phyloP scores from a whole-genome alignment of 78 protist species.

The Guillardia theta region DNA sequence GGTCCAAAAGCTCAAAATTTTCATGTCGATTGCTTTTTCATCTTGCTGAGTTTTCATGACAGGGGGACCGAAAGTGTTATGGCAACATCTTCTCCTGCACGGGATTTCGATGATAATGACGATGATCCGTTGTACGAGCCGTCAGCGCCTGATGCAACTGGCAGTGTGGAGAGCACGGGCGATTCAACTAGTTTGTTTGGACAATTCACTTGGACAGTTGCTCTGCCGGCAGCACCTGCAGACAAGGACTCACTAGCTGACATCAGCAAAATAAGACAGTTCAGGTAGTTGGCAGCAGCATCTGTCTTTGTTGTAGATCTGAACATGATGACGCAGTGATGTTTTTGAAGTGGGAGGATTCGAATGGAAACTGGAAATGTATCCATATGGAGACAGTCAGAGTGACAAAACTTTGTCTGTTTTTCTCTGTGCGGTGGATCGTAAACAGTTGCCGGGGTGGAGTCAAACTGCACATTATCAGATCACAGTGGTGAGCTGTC shows the following conservation, averaged over 20 bases:
- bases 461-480: background rate
- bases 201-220: conserved; percentile 1
- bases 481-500: background rate
- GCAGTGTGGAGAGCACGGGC: background rate
- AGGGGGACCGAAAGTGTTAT: too few species aligned
- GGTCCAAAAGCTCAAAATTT: too few species aligned
- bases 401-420: background rate
- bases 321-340: background rate
- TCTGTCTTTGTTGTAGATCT: background rate
- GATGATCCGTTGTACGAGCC: background rate
- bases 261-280: conserved; percentile 6
- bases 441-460: background rate
- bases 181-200: background rate
- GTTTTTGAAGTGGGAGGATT: background rate
- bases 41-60: too few species aligned
- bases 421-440: background rate
- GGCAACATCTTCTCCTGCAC: background rate
- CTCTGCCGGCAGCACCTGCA: background rate
- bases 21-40: too few species aligned
- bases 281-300: background rate
- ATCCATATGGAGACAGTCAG: conserved; percentile 16
- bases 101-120: background rate
- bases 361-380: conserved; percentile 26
- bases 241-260: conserved; percentile 16
- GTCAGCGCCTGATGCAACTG: background rate